phyloP scores from a whole-genome alignment of 2,329 filamentous ascomycete species.

The Venturia asperata region DNA sequence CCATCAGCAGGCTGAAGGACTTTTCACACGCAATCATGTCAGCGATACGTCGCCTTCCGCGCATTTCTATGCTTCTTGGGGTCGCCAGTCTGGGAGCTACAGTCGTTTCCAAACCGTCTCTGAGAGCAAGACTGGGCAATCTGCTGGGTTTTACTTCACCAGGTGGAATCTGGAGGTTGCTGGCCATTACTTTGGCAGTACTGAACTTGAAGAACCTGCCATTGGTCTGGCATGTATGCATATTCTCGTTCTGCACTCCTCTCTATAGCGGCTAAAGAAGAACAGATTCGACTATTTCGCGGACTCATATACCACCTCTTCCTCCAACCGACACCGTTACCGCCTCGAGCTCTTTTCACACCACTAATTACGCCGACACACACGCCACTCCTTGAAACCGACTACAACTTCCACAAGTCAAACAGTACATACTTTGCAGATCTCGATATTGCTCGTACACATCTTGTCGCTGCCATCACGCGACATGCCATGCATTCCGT shows the following conservation, averaged over 20 bases:
- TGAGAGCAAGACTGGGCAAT: not conserved
- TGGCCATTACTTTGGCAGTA: slow-evolving; percentile 42
- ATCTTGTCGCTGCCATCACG: slow-evolving; percentile 58
- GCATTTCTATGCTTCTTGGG: slow-evolving; percentile 12
- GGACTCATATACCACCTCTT: slow-evolving; percentile 43
- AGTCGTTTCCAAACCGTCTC: not conserved
- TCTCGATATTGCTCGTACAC: slow-evolving; percentile 74
- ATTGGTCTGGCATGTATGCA: slow-evolving; percentile 65
- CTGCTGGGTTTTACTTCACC: slow-evolving; percentile 7
- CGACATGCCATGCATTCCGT: slow-evolving; percentile 36
- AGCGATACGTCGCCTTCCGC: slow-evolving; percentile 15
- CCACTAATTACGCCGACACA: slow-evolving; percentile 61
- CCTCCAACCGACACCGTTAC: slow-evolving; percentile 36
- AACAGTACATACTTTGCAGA: slow-evolving; percentile 84
- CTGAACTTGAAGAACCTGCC: slow-evolving; percentile 69
- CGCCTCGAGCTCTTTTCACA: slow-evolving; percentile 62
- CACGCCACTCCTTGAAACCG: slow-evolving; percentile 67
- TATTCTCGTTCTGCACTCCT: not conserved
- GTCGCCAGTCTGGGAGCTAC: not conserved
- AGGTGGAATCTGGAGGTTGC: slow-evolving; percentile 29
- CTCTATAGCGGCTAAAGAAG: not conserved
- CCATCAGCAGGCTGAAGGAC: slow-evolving; percentile 9
- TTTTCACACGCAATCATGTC: slow-evolving; percentile 12
- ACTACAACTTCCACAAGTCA: slow-evolving; percentile 79
- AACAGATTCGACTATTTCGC: slow-evolving; percentile 40